These are phyloP conservation scores for Aspergillus sclerotialis DNA, from an alignment of 2,329 filamentous ascomycete species.

Conservation along the genomic window DNA sequence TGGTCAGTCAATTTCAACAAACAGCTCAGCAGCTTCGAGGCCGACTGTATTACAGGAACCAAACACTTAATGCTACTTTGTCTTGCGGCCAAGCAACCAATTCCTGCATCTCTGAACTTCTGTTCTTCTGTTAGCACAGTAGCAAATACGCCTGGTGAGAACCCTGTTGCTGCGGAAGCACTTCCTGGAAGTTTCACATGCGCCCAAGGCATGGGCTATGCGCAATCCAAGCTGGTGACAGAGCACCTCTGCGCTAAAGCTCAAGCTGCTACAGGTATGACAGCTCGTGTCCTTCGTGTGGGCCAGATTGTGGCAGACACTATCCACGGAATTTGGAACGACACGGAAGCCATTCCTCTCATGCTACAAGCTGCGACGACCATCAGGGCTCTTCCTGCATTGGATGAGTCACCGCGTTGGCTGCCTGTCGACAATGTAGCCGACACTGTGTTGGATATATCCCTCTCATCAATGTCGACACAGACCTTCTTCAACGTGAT, in stretches of 20 bases:
- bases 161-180: constrained; percentile 25
- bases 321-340: constrained; percentile 14
- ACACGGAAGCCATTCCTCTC: constrained; percentile 41
- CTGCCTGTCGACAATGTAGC: constrained; percentile 39
- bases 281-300: constrained; percentile 20
- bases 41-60: constrained; percentile 46
- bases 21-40: constrained; percentile 48
- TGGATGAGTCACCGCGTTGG: constrained; percentile 41
- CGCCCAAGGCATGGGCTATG: constrained; percentile 40
- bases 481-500: constrained; percentile 38
- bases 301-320: constrained; percentile 31
- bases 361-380: constrained; percentile 43
- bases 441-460: constrained; percentile 22
- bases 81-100: constrained; percentile 21
- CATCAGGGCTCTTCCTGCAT: constrained; percentile 37
- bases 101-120: constrained; percentile 40
- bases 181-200: constrained; percentile 15
- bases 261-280: constrained; percentile 16
- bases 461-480: constrained; percentile 7
- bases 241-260: constrained; percentile 30
- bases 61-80: constrained; percentile 37
- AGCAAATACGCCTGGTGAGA: constrained; percentile 15
- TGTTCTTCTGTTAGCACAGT: constrained; percentile 45
- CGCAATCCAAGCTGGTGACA: constrained; percentile 32
- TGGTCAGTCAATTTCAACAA: constrained; percentile 61